Percentiles rank a stretch among this genome's conserved stretches.
Evolutionary conservation across 495 filamentous ascomycete genomes (phyloP).

Genomic region (Neurospora cerealis): DNA sequence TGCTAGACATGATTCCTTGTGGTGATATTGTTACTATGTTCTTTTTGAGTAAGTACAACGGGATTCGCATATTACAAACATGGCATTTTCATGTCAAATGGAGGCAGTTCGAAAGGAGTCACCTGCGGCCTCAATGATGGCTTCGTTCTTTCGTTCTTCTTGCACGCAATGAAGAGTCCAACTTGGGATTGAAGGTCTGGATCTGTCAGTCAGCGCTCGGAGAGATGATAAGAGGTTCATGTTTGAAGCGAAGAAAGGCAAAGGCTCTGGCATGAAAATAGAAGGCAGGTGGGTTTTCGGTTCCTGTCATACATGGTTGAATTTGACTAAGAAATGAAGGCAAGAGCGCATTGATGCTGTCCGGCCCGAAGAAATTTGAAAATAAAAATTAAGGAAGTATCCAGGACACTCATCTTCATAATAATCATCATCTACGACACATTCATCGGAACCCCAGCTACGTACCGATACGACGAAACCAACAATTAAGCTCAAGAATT

Average conservation of each 20-base stretch:
- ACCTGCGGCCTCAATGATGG: too few relatives aligned
- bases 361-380: background rate
- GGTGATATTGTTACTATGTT: too few relatives aligned
- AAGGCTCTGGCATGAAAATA: background rate
- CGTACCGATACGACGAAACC: background rate
- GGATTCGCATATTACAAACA: too few relatives aligned
- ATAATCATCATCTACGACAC: background rate
- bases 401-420: background rate
- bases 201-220: too few relatives aligned
- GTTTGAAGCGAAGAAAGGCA: background rate
- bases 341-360: background rate
- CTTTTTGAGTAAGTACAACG: too few relatives aligned
- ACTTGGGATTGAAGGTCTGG: too few relatives aligned
- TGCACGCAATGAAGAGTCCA: too few relatives aligned
- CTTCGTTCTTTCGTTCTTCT: too few relatives aligned
- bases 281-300: background rate
- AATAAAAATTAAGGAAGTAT: background rate
- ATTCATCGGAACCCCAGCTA: background rate
- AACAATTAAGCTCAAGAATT: background rate
- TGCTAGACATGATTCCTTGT: too few relatives aligned
- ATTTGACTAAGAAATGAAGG: background rate
- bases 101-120: too few relatives aligned
- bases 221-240: too few relatives aligned
- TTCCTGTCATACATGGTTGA: background rate
- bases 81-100: too few relatives aligned